phyloP scores from a whole-genome alignment of 129 eudicot species.

The Flaveria trinervia region DNA sequence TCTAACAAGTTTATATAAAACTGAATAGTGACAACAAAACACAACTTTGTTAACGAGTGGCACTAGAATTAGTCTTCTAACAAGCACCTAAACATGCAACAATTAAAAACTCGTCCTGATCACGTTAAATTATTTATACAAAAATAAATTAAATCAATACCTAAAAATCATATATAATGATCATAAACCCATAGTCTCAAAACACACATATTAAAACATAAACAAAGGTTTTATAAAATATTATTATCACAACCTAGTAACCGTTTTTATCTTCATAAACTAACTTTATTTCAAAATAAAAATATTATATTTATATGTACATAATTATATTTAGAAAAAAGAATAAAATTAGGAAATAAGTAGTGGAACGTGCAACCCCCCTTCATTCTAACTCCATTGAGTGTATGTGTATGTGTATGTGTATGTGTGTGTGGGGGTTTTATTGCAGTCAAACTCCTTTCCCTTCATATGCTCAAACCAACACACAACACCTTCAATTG shows the following conservation, averaged over 20 bases:
- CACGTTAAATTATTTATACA: too few relatives aligned
- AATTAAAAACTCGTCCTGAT: too few relatives aligned
- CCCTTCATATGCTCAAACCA: slow-evolving; percentile 26
- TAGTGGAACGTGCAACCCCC: slow-evolving; percentile 26
- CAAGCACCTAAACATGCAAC: too few relatives aligned
- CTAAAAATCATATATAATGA: too few relatives aligned
- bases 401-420: neutral
- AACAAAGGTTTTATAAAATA: neutral
- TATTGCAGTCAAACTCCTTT: slow-evolving; percentile 35
- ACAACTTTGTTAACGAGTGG: too few relatives aligned
- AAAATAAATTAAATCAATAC: too few relatives aligned
- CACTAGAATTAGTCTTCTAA: too few relatives aligned
- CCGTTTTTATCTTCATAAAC: neutral
- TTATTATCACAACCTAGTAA: neutral
- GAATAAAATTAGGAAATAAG: slow-evolving; percentile 18
- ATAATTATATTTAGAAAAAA: slow-evolving; percentile 3
- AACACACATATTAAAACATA: neutral
- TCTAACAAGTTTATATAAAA: too few relatives aligned
- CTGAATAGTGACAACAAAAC: too few relatives aligned
- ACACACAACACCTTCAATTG: slow-evolving; percentile 35
- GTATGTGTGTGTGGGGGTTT: neutral
- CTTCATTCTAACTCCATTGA: slow-evolving; percentile 16
- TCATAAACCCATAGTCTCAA: neutral
- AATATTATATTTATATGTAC: neutral
- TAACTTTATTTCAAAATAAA: neutral